Base-by-base conservation (phyloP, 306 rosid genomes). In the Pachyrhizus erosus region DNA sequence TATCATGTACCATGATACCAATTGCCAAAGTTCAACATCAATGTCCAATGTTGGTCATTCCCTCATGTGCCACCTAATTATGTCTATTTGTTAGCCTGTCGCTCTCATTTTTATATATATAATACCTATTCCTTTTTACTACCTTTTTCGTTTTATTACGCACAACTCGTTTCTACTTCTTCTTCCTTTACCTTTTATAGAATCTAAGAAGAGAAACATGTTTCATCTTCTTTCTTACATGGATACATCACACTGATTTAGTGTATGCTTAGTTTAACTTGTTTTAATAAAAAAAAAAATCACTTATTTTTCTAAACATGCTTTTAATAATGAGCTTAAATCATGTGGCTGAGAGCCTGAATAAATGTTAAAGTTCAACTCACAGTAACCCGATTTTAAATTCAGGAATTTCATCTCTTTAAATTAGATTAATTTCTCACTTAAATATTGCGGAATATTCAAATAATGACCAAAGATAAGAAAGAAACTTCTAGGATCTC, bases 51-150 rank as follows among this genome's bases (percentile, higher is more conserved):
- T 70, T 68, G 33, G 24, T 77, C 79, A 43, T 76, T 64, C 62
- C 70, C 80, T 71, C 94, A 87, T 84, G 91, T 89, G 98, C 90
- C 77, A 79, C 75, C 75, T 85, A 82, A 90, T 94, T 68, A 89
- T 92, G 62, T 66, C 27, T 27, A 73, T 82, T 88, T 83, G 94
- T 78, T 90, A 80, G 83, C 75, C 20, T 70, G 91, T 92, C 94
- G 12, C 89, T 86, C 79, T 92, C 96, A 55, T 75, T 2, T 62
- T 52, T 80, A 8, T 49, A 10, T 51, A 70, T 20, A 52, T 45
- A 67, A 57, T 79, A 57, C 60, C 75, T 46, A 52, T 52, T 14
- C 34, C 3, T 14, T 70, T 20, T 69, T 42, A 12, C 7, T 2
- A 70, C 6, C 75, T 7, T 70, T 43, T 43, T 23, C 10, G 23